phyloP scores from a whole-genome alignment of 306 rosid genomes.

The Coriaria nepalensis region DNA sequence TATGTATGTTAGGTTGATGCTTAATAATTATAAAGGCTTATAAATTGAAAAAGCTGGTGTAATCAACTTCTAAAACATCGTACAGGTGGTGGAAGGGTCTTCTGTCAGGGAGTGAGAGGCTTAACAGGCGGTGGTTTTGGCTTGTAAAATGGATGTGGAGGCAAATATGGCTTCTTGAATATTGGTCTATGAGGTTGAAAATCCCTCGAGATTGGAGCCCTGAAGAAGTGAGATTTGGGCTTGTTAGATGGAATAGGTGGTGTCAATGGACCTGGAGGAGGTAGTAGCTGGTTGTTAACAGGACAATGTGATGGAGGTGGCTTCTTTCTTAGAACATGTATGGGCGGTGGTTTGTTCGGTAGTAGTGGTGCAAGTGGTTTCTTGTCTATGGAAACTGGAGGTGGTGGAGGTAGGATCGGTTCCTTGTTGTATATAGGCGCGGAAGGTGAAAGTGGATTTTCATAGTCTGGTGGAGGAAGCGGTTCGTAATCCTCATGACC shows the following conservation, averaged over 20 bases:
- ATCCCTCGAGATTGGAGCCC: too few species aligned
- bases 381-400: background rate
- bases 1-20: too few species aligned
- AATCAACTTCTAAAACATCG: too few species aligned
- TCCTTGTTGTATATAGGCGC: constrained; percentile 4
- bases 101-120: constrained; percentile 12
- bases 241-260: too few species aligned
- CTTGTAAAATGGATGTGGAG: constrained; percentile 7
- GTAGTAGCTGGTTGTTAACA: constrained; percentile 12
- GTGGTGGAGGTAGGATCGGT: constrained; percentile 10
- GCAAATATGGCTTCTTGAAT: constrained; percentile 19
- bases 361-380: constrained; percentile 8
- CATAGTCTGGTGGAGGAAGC: background rate
- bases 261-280: constrained; percentile 18
- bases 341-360: background rate
- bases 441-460: constrained; percentile 10
- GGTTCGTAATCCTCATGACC: constrained; percentile 4
- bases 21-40: too few species aligned
- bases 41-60: too few species aligned
- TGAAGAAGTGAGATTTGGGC: too few species aligned
- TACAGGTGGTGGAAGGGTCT: constrained; percentile 21
- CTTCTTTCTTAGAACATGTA: too few species aligned
- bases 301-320: constrained; percentile 11
- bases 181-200: too few species aligned
- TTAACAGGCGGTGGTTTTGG: too few species aligned